Conservation (phyloP, 1,284 basidiomycete genomes). For the Farysia itapuensis region DNA sequence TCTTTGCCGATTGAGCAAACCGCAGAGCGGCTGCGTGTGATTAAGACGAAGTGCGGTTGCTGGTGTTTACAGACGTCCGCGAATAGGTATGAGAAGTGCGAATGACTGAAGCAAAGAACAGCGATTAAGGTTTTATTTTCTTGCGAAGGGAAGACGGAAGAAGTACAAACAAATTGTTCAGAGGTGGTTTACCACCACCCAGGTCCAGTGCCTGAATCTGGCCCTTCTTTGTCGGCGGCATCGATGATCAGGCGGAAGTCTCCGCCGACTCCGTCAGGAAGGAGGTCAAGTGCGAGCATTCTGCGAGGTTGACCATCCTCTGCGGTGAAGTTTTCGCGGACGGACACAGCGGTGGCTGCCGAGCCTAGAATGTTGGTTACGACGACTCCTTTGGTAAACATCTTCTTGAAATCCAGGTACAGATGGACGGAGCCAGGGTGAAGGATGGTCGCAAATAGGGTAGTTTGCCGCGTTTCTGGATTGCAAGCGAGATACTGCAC, state of each 20-base stretch:
- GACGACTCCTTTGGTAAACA: conserved; percentile 41
- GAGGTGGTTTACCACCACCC: conserved; percentile 40
- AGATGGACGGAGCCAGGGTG: conserved; percentile 35
- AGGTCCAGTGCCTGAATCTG: conserved; percentile 26
- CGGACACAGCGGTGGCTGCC: conserved; percentile 14
- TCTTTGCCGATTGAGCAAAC: no score
- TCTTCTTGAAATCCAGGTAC: conserved; percentile 39
- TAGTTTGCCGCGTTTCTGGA: conserved; percentile 31
- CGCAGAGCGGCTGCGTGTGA: no score
- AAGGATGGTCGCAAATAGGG: conserved; percentile 23
- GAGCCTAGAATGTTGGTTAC: conserved; percentile 15
- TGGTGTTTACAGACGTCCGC: no score
- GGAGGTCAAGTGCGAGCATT: conserved; percentile 24
- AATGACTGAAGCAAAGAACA: no score
- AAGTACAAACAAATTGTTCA: no score
- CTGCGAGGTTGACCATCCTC: conserved; percentile 25
- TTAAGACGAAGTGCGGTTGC: no score
- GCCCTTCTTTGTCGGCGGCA: conserved; percentile 33
- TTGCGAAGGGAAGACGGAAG: neutral
- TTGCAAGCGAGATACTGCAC: conserved; percentile 30
- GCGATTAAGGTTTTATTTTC: no score
- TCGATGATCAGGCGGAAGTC: conserved; percentile 36
- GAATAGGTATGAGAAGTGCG: no score
- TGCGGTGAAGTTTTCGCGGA: conserved; percentile 22
- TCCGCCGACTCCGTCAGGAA: conserved; percentile 18